Evolutionary conservation across 495 filamentous ascomycete genomes (phyloP).

Genomic region (Aspergillus sparsus): DNA sequence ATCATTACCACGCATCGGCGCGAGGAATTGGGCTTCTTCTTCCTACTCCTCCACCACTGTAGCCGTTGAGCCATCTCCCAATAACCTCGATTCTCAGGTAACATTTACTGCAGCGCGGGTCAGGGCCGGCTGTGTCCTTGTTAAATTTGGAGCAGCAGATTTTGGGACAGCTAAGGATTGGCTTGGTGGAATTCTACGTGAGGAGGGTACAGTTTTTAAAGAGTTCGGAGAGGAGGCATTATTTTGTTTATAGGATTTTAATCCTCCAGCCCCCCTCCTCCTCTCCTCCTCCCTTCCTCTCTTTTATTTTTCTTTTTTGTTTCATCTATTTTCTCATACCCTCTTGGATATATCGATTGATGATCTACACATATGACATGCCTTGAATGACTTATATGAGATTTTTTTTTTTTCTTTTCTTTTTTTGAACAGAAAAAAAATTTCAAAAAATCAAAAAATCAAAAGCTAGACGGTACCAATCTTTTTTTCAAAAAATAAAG

Average conservation of each 20-base stretch:
- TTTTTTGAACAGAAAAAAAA: no score
- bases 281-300: no score
- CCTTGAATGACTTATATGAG: no score
- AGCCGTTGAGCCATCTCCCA: constrained; percentile 34
- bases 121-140: constrained; percentile 74
- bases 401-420: no score
- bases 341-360: no score
- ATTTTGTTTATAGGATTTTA: constrained; percentile 55
- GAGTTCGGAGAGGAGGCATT: constrained; percentile 66
- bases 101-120: constrained; percentile 87
- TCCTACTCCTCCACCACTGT: constrained; percentile 30
- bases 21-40: constrained; percentile 65
- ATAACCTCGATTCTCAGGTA: constrained; percentile 54
- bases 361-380: no score
- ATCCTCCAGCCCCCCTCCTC: no score
- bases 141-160: constrained; percentile 75
- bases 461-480: no score
- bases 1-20: constrained; percentile 77
- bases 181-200: constrained; percentile 56
- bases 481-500: no score
- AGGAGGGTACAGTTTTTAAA: constrained; percentile 57
- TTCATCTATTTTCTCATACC: no score
- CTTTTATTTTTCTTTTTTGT: no score
- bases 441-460: no score
- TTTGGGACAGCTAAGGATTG: constrained; percentile 64